These are phyloP conservation scores for Saksenaea oblongispora DNA, from an alignment of 371 early-diverging fungal species.

Conservation along the genomic window DNA sequence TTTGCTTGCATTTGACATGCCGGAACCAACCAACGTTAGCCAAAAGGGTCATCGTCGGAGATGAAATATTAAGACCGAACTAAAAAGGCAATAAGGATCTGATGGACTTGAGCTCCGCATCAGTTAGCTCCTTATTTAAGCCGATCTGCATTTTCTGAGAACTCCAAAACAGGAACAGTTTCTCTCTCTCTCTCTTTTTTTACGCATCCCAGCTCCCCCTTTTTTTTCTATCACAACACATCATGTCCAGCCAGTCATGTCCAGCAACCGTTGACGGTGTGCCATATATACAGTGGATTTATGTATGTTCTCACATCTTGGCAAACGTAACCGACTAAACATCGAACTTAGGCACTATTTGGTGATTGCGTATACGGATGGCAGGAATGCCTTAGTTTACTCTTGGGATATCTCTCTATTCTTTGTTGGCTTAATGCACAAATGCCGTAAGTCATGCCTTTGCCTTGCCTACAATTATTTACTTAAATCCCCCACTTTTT, in stretches of 20 bases:
- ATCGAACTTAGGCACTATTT: constrained; percentile 34
- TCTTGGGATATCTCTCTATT: constrained; percentile 69
- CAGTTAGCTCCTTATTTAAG: not conserved
- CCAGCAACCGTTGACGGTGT: constrained; percentile 14
- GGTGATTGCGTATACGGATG: constrained; percentile 60
- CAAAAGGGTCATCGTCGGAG: not conserved
- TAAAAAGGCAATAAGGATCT: not conserved
- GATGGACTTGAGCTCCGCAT: not conserved
- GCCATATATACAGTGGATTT: constrained; percentile 34
- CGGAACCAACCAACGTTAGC: too few species aligned
- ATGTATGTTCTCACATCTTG: constrained; percentile 18
- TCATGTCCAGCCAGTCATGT: not conserved
- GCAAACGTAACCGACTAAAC: constrained; percentile 6
- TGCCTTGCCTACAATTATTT: not conserved
- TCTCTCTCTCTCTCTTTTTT: not conserved
- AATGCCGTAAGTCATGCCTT: constrained; percentile 63
- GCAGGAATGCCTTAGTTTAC: constrained; percentile 40
- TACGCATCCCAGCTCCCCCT: not conserved
- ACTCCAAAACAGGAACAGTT: not conserved
- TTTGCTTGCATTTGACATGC: too few species aligned
- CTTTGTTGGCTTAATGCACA: constrained; percentile 79
- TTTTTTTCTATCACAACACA: not conserved
- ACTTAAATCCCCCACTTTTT: not conserved
- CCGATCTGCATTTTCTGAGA: not conserved
- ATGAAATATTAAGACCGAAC: not conserved